A percentile compares a stretch with the other conserved stretches of the same genome.
These are phyloP conservation scores for Chalaropsis thielavioides DNA, from an alignment of 2,329 filamentous ascomycete species.

Conservation along the genomic window DNA sequence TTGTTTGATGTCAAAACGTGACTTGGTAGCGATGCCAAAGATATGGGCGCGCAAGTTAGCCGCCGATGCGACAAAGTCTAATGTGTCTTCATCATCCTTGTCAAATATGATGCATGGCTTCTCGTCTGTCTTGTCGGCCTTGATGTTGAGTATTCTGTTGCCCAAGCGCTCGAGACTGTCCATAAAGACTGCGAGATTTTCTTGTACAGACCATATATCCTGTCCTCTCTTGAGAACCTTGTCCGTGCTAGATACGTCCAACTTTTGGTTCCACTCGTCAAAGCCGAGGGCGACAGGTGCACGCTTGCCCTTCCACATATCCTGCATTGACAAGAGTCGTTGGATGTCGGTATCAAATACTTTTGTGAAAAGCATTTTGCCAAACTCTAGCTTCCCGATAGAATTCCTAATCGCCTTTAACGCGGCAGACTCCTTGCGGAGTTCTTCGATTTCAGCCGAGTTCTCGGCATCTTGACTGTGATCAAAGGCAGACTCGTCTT, in stretches of 20 bases:
- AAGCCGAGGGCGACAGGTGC: slow-evolving; percentile 62
- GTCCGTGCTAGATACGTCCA: slow-evolving; percentile 32
- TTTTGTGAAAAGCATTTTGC: slow-evolving; percentile 75
- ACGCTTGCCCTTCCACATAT: slow-evolving; percentile 84
- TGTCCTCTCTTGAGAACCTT: slow-evolving; percentile 53
- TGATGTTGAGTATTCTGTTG: slow-evolving; percentile 53
- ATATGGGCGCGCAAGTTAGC: slow-evolving; percentile 78
- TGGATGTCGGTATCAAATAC: slow-evolving; percentile 78
- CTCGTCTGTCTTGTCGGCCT: slow-evolving; percentile 35
- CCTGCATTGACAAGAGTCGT: slow-evolving; percentile 71
- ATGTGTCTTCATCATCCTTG: slow-evolving; percentile 88
- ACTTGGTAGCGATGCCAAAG: slow-evolving; percentile 80
- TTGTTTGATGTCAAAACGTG: slow-evolving; percentile 93
- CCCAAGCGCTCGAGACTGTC: slow-evolving; percentile 69
- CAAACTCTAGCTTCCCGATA: slow-evolving; percentile 64
- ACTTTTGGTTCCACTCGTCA: slow-evolving; percentile 41
- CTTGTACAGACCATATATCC: slow-evolving; percentile 60
- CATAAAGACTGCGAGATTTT: slow-evolving; percentile 76
- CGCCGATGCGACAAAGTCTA: slow-evolving; percentile 84
- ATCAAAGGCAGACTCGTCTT: slow-evolving; percentile 72
- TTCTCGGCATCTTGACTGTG: slow-evolving; percentile 71
- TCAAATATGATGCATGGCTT: slow-evolving; percentile 70
- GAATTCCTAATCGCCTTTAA: slow-evolving; percentile 69
- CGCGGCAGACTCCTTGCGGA: slow-evolving; percentile 70
- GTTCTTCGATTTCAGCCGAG: slow-evolving; percentile 71